Evolutionary conservation across 768 basidiomycete species (phyloP), one percentile per base, ranked within the genome.

Genomic region (Pluteus cervinus): DNA sequence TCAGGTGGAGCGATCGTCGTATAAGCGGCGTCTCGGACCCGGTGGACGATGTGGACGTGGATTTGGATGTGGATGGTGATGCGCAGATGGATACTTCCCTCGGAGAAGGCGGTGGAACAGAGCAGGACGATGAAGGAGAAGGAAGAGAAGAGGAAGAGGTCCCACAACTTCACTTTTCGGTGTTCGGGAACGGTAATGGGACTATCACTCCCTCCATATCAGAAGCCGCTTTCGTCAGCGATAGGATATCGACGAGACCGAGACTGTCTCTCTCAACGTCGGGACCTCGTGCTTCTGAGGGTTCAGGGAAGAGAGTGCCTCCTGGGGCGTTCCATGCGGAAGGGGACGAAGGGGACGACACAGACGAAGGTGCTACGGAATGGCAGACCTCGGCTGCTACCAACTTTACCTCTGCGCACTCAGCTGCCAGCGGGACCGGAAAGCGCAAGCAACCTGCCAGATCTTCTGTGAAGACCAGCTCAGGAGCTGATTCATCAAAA

Each of bases 311-410:
- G 40, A 65, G 54, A 31, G 55, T 56, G 24, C 65, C 61, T 4
- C 73, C 73, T 7, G 72, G 71, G 0, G 71, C 71, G 23, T 75
- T 76, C 44, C 52, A 55, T 2, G 66, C 67, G 2, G 69, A 68
- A 7, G 71, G 70, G 15, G 54, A 65, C 3, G 57, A 49, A 9
- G 48, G 41, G 11, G 49, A 52, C 20, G 52, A 58, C 42, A 39
- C 47, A 8, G 60, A 59, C 16, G 50, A 52, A 7, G 57, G 52
- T 11, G 55, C 57, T 30, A 55, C 55, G 3, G 54, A 55, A 15
- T 29, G 14, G 12, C 10, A 44, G 31, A n/a, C n/a, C n/a, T n/a
- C n/a, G n/a, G n/a, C n/a, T n/a, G n/a, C n/a, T n/a, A n/a, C n/a
- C n/a, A n/a, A n/a, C n/a, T n/a, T n/a, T n/a, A n/a, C 43, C 33